Evolutionary conservation across 495 filamentous ascomycete genomes (phyloP), one percentile per base, ranked within the genome.

Genomic region (Penicillium manginii): DNA sequence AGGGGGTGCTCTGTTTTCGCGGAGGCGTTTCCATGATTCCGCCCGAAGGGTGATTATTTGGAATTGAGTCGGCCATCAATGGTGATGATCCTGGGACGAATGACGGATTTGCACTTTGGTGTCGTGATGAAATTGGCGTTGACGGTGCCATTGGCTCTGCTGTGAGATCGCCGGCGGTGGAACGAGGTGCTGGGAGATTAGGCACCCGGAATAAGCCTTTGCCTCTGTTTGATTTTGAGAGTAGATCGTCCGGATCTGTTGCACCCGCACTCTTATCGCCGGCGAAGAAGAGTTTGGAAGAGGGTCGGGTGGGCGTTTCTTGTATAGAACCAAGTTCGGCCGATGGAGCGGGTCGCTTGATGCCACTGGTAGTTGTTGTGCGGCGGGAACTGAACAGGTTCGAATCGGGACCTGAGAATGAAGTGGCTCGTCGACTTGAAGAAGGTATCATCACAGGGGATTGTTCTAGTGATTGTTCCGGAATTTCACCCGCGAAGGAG

Each of bases 241-340:
- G 58, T 15, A 59, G 58, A 35, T 55, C 55, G 9, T 43, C 40
- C 3, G 51, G n/a, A 48, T 35, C 48, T 11, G 54, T 54, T 31
- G 48, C 21, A 26, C 48, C 50, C 65, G 15, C 26, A 26, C 32
- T 23, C 39, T 63, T 56, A 29, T 58, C 53, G 22, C 52, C 62
- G 15, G 74, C 52, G 61, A 66, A 50, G 53, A 68, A 49, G 54
- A 71, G 64, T 54, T 75, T 81, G 0, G 74, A 61, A 17, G 78
- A 66, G 17, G 79, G 73, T 3, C 79, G 78, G 0, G 84, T 81
- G 1, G 84, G 81, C 2, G 86, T 89, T 48, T 84, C 81, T 55
- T 79, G 72, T n/a, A 83, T 63, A 4, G 65, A 59, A 8, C 66
- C 64, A 15, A 58, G 43, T 66, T 54, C 58, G 6, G 58, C 21